Base-by-base conservation (phyloP, 2,329 filamentous ascomycete species). In the Sarocladiaceae sp. region DNA sequence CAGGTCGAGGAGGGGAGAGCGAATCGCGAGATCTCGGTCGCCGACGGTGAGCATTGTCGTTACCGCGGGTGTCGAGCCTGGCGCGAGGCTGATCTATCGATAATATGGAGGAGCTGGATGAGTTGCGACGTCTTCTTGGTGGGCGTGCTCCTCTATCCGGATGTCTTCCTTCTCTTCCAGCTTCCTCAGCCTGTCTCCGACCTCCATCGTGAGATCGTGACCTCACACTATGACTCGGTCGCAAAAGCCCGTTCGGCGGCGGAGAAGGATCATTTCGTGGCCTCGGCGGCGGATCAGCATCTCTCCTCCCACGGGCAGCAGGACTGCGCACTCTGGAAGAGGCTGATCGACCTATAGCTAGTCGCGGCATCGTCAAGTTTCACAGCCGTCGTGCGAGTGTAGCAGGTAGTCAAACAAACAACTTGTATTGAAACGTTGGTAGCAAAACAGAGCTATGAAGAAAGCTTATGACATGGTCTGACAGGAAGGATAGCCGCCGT, bases 141-240 rank as follows among this genome's bases (percentile, higher is more conserved):
- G 29, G 20, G n/a, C 33, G 29, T 23, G 18, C 20, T n/a, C 18
- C 47, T 15, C 47, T 29, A 20, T 36, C 29, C 11, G 47, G 47
- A 20, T 31, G 29, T 26, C 47, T 36, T 6, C 29, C 31, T 5
- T 37, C 29, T 26, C 47, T 23, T 26, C 31, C 18, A 37, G 29
- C 47, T 20, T 37, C 47, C 15, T 50, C 26, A 13, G 46, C 29
- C 13, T 37, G 47, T 26, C 47, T 26, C 7, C 47, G 47, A 7
- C 44, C 44, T 8, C 33, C 47, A 37, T 50, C 47, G 18, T 50
- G 47, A 37, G 47, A 50, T 4, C 47, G 29, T n/a, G 47, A 50
- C n/a, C 47, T 17, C 5, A 50, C 47, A 22, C 31, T 50, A 11
- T 50, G 47, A 8, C 29, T 31, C 18, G 47, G 47, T 12, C 47